These are phyloP conservation scores for Arabidopsis thaliana DNA, from an alignment of 345 rosid species.

Conservation along the genomic window TAIR10.1 NC_003071.7:17780001-17780500, in stretches of 20 bases:
- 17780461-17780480: slow-evolving; percentile 56
- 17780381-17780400: slow-evolving; percentile 58
- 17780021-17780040: slow-evolving; percentile 10
- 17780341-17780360: slow-evolving; percentile 62
- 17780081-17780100: slow-evolving; percentile 25
- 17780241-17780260: slow-evolving; percentile 87
- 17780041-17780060: slow-evolving; percentile 1
- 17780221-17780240: slow-evolving; percentile 94
- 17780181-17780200: slow-evolving; percentile 90
- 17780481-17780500: slow-evolving; percentile 74
- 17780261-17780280: slow-evolving; percentile 93
- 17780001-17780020: slow-evolving; percentile 70
- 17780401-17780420: slow-evolving; percentile 82
- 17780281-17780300: slow-evolving; percentile 91
- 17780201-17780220: slow-evolving; percentile 98
- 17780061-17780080: slow-evolving; percentile 8
- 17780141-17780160: slow-evolving; percentile 93
- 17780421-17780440: slow-evolving; percentile 63
- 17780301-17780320: slow-evolving; percentile 91
- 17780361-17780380: slow-evolving; percentile 55
- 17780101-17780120: slow-evolving; percentile 43
- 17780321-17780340: slow-evolving; percentile 77
- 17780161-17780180: slow-evolving; percentile 89
- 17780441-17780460: slow-evolving; percentile 52
- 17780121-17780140: slow-evolving; percentile 77